These are phyloP conservation scores for Jasminum sambac DNA, from an alignment of 257 asterid species.

Conservation along the genomic window DNA sequence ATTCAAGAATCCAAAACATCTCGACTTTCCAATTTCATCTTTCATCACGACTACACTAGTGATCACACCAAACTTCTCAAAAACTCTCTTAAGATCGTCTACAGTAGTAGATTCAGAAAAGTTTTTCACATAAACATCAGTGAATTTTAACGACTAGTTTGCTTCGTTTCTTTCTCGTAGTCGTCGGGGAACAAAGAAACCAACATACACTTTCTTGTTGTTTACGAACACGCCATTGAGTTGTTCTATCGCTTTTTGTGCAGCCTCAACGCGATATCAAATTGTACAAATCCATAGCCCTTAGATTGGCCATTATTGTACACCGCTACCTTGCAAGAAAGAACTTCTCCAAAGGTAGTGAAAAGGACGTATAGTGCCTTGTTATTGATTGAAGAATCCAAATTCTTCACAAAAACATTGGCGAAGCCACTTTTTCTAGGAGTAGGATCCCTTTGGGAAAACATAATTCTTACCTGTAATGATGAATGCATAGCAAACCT, in stretches of 20 bases:
- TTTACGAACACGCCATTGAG: conserved; percentile 74
- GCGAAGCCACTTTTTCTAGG: conserved; percentile 67
- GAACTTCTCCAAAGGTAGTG: conserved; percentile 61
- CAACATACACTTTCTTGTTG: conserved; percentile 74
- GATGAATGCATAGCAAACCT: conserved; percentile 49
- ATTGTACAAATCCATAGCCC: conserved; percentile 83
- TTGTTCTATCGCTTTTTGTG: conserved; percentile 49
- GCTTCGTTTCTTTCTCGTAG: conserved; percentile 55
- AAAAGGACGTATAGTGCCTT: conserved; percentile 65
- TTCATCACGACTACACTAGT: too few relatives aligned
- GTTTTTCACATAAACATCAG: conserved; percentile 72
- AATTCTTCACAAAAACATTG: conserved; percentile 69
- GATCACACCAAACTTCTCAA: too few relatives aligned
- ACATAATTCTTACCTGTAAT: conserved; percentile 74
- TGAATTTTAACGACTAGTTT: conserved; percentile 43
- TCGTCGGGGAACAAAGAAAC: too few relatives aligned
- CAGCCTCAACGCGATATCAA: conserved; percentile 64
- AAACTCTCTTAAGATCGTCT: conserved; percentile 43
- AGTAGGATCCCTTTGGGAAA: conserved; percentile 76
- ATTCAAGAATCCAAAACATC: too few relatives aligned
- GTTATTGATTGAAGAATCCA: conserved; percentile 62
- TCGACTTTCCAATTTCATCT: too few relatives aligned
- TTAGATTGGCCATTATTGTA: conserved; percentile 56
- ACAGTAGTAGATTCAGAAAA: conserved; percentile 42
- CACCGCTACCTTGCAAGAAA: conserved; percentile 75